phyloP scores from a whole-genome alignment of 768 basidiomycete species.

The Tremella yokohamensis region DNA sequence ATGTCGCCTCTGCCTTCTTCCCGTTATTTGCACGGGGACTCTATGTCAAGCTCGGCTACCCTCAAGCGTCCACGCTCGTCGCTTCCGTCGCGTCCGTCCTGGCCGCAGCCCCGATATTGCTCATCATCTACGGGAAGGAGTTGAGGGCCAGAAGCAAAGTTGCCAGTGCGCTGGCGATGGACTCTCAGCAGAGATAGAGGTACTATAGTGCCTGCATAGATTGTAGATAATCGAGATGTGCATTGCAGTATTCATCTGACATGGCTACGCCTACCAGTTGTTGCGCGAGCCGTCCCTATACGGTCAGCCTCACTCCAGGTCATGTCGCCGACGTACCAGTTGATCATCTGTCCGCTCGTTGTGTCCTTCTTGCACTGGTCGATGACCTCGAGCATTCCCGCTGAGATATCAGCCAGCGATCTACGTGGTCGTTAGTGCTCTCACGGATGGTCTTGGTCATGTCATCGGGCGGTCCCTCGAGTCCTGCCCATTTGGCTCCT shows the following conservation, averaged over 20 bases:
- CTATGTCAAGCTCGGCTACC: conserved; percentile 32
- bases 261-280: too few relatives aligned
- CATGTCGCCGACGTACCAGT: too few relatives aligned
- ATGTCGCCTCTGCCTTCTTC: conserved; percentile 32
- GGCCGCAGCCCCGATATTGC: conserved; percentile 33
- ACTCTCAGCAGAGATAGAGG: conserved; percentile 3
- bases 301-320: too few relatives aligned
- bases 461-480: conserved; percentile 23
- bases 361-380: too few relatives aligned
- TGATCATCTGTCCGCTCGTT: too few relatives aligned
- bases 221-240: too few relatives aligned
- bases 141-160: conserved; percentile 44
- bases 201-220: too few relatives aligned
- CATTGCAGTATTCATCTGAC: too few relatives aligned
- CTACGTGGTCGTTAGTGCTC: too few relatives aligned
- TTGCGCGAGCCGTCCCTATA: too few relatives aligned
- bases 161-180: conserved; percentile 31
- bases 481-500: conserved; percentile 1
- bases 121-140: conserved; percentile 38
- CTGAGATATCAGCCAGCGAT: too few relatives aligned
- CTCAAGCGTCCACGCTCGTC: conserved; percentile 42
- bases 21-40: conserved; percentile 35
- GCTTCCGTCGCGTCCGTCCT: conserved; percentile 38
- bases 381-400: too few relatives aligned
- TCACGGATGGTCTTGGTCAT: conserved; percentile 4